These are phyloP conservation scores for Nicotiana tomentosiformis DNA, from an alignment of 257 asterid species.

Conservation along the genomic window DNA sequence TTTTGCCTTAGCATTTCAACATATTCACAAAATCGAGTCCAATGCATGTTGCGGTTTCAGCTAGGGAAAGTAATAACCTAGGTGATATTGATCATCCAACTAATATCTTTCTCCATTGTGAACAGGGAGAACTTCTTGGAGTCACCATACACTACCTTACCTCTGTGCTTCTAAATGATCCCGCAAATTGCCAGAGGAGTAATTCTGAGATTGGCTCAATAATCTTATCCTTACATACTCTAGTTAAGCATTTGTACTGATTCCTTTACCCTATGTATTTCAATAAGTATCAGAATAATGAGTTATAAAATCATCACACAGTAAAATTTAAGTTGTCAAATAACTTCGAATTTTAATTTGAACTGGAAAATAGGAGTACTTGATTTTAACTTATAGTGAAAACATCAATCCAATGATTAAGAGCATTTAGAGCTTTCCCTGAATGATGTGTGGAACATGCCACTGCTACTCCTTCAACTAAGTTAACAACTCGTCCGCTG, in stretches of 20 bases:
- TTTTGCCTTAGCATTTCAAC: background rate
- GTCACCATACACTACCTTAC: too few species aligned
- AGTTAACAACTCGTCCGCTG: too few species aligned
- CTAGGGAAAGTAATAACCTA: background rate
- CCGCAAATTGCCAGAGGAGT: background rate
- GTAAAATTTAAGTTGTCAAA: too few species aligned
- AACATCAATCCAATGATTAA: background rate
- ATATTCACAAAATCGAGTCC: too few species aligned
- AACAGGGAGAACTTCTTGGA: too few species aligned
- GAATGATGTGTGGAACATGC: too few species aligned
- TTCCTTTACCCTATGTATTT: background rate
- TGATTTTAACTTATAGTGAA: conserved; percentile 21
- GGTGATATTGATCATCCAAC: background rate
- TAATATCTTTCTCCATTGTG: background rate
- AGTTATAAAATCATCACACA: too few species aligned
- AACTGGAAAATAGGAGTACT: too few species aligned
- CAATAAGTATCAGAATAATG: too few species aligned
- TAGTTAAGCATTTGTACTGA: background rate
- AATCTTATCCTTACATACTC: background rate
- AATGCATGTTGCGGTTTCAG: background rate
- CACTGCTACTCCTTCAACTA: conserved; percentile 18
- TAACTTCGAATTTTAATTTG: too few species aligned
- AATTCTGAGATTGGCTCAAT: background rate
- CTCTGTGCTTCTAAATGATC: background rate
- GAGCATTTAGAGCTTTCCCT: too few species aligned